Percentiles rank a stretch among this genome's conserved stretches.
These are phyloP conservation scores for Cercospora sesami DNA, from an alignment of 2,329 filamentous ascomycete genomes.

Conservation along the genomic window DNA sequence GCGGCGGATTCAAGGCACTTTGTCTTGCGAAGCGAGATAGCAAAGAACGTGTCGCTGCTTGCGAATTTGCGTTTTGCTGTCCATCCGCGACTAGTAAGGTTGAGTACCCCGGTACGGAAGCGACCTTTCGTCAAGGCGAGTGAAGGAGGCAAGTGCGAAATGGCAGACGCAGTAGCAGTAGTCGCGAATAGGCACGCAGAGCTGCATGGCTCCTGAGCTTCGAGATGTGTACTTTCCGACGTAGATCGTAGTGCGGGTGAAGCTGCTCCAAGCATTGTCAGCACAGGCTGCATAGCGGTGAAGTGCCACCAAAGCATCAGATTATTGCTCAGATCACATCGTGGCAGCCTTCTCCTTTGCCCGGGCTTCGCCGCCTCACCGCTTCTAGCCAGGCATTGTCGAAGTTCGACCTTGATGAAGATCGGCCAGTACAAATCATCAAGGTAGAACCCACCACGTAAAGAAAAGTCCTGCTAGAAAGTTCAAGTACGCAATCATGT, in stretches of 20 bases:
- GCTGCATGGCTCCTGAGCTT: neutral
- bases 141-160: neutral
- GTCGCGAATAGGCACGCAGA: neutral
- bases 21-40: neutral
- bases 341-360: neutral
- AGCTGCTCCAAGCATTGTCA: neutral
- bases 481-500: neutral
- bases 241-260: neutral
- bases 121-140: neutral
- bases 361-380: neutral
- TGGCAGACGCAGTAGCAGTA: neutral
- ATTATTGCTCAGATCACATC: neutral
- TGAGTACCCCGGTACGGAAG: neutral
- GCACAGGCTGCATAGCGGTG: neutral
- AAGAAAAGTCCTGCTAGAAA: neutral
- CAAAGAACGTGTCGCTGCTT: neutral
- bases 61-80: neutral
- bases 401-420: neutral
- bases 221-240: neutral
- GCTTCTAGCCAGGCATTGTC: neutral
- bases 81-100: neutral
- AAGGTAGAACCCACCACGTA: neutral
- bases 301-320: neutral
- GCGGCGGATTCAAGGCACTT: neutral
- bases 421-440: neutral